phyloP scores from a whole-genome alignment of 2,329 filamentous ascomycete species.

The Bipolaris zeicola region DNA sequence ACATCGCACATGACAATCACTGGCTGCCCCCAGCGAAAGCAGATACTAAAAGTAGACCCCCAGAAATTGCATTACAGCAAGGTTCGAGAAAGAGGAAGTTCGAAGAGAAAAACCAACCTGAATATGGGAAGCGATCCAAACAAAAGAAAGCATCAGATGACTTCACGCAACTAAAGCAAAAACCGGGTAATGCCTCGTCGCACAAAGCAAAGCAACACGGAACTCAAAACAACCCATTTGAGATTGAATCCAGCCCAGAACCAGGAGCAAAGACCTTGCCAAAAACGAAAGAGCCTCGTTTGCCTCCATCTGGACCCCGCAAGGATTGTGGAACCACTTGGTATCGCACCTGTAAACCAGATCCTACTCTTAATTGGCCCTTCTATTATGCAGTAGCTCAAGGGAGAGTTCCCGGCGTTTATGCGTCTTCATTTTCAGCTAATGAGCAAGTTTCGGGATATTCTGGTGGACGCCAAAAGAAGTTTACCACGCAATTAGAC shows the following conservation, averaged over 20 bases:
- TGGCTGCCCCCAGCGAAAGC: not conserved
- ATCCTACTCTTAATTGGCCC: constrained; percentile 45
- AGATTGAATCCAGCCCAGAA: constrained; percentile 25
- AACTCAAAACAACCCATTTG: constrained; percentile 18
- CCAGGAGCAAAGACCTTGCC: not conserved
- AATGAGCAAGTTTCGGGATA: constrained; percentile 74
- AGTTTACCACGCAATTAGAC: constrained; percentile 60
- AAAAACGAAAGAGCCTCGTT: not conserved
- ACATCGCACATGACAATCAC: not conserved
- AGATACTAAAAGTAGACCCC: constrained; percentile 3
- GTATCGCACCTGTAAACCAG: constrained; percentile 68
- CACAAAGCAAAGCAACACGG: constrained; percentile 3
- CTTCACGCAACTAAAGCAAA: not conserved
- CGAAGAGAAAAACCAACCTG: not conserved
- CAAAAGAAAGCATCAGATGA: not conserved
- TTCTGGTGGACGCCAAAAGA: constrained; percentile 59
- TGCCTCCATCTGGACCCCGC: not conserved
- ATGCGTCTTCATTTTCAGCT: constrained; percentile 70
- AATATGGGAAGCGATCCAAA: constrained; percentile 1
- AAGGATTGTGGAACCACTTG: constrained; percentile 67
- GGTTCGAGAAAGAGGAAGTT: constrained; percentile 20
- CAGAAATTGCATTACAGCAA: not conserved
- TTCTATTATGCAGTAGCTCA: constrained; percentile 65
- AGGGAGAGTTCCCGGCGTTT: constrained; percentile 64
- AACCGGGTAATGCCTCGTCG: not conserved